Percentiles rank a stretch among this genome's conserved stretches.
Conservation (phyloP, 805 yeast genomes). For the Kluyveromyces lactis region DNA sequence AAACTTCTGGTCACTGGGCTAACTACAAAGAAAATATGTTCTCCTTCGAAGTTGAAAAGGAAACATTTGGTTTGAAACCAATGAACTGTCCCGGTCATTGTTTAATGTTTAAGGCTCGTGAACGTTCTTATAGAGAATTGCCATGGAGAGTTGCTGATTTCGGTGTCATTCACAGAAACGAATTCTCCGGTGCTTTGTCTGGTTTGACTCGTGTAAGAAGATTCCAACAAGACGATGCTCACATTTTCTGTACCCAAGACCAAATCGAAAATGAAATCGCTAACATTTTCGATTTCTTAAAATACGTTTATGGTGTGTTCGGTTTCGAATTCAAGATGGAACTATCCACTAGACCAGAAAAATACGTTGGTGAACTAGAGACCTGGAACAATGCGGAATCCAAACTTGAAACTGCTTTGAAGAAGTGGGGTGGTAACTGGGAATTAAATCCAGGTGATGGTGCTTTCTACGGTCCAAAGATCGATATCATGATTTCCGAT, state of each 20-base stretch:
- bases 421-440: conserved; percentile 85
- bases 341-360: conserved; percentile 94
- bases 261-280: conserved; percentile 84
- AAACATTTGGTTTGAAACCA: conserved; percentile 88
- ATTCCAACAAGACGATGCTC: conserved; percentile 99
- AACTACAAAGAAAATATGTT: conserved; percentile 98
- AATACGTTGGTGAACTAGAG: conserved; percentile 86
- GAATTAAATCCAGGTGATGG: conserved; percentile 96
- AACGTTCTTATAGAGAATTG: conserved; percentile 91
- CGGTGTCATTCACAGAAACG: conserved; percentile 96
- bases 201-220: conserved; percentile 96
- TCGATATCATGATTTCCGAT: conserved; percentile 91
- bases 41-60: conserved; percentile 93
- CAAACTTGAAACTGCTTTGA: conserved; percentile 73
- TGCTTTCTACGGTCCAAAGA: conserved; percentile 93
- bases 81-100: conserved; percentile 94
- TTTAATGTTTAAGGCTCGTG: conserved; percentile 82
- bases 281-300: conserved; percentile 77
- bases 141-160: conserved; percentile 99
- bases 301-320: conserved; percentile 79
- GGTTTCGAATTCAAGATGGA: conserved; percentile 97
- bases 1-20: conserved; percentile 97
- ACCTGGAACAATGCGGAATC: conserved; percentile 91
- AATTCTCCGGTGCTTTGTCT: conserved; percentile 89
- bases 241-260: conserved; percentile 88